Evolutionary conservation across 73 alveolate species (phyloP), one percentile per base, ranked within the genome.

Genomic region (Strombidium stylifer): DNA sequence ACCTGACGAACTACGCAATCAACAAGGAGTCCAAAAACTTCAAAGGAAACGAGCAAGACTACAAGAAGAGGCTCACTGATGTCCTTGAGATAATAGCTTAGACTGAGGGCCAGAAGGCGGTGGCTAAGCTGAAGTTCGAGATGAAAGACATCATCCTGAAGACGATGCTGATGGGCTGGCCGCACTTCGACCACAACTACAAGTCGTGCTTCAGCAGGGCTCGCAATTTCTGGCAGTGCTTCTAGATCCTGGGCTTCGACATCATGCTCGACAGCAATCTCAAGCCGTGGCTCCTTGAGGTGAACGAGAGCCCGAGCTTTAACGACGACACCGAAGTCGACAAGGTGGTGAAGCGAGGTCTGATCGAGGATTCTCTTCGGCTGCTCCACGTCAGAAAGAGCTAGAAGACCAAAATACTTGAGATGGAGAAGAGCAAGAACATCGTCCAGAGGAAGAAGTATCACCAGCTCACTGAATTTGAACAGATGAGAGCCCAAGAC

Each of bases 221-320:
- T 37, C 48, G 57, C 20, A 42, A 81, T 40, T 56, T 49, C 16
- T 65, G 82, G 69, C 56, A 70, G 68, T 81, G 85, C 70, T 81
- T 81, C 35, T 86, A 81, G 73, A 6, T 52, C 31, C 24, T 49
- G n/a, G 84, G 88, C 27, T 53, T 75, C 40, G 88, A 75, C 58
- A 73, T 75, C 3, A 27, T 75, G 14, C 0, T 75, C 15, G 84
- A 77, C 70, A 72, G 64, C 35, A 28, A 71, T 27, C 68, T 74
- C 10, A 85, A 74, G 66, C 90, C 94, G 15, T 89, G 91, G 92
- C 62, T 89, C 14, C 69, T 89, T 37, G 97, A 89, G 66, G 93
- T 85, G 24, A 89, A 89, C 77, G 80, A 81, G 18, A 65, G 70
- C 35, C 98, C 98, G 5, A 71, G 94, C 51, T 76, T 88, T 32